A percentile compares a stretch with the other conserved stretches of the same genome.
phyloP scores from a whole-genome alignment of 1,284 basidiomycete genomes.

The Marasmius sp. region DNA sequence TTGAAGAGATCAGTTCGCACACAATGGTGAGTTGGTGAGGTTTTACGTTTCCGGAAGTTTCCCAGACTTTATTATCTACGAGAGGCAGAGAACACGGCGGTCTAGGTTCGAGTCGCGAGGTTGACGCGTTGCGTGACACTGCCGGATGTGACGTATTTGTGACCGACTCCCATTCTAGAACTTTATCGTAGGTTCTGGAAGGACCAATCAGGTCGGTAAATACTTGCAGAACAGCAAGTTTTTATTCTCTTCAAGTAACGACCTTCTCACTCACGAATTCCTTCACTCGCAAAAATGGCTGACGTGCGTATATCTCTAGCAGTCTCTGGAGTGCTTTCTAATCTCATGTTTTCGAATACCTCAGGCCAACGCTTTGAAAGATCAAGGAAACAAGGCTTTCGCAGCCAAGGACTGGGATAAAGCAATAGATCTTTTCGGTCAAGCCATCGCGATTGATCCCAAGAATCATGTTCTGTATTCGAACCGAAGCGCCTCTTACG shows the following conservation, averaged over 20 bases:
- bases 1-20: too few relatives aligned
- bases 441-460: constrained; percentile 85
- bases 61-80: too few relatives aligned
- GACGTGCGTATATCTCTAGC: constrained; percentile 29
- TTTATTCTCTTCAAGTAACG: not conserved
- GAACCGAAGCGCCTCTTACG: constrained; percentile 89
- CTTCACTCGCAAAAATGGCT: constrained; percentile 25
- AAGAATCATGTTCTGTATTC: constrained; percentile 90
- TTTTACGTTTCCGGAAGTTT: too few relatives aligned
- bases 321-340: not conserved
- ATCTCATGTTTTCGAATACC: not conserved
- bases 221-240: not conserved
- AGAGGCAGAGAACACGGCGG: too few relatives aligned
- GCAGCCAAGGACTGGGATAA: constrained; percentile 89
- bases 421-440: constrained; percentile 85
- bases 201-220: not conserved
- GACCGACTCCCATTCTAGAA: constrained; percentile 15
- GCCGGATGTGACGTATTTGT: not conserved
- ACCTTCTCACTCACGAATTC: not conserved
- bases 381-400: constrained; percentile 95
- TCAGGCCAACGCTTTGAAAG: constrained; percentile 73
- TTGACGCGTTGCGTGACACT: too few relatives aligned
- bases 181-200: constrained; percentile 1
- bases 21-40: too few relatives aligned
- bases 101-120: too few relatives aligned